Percentiles rank a stretch among this genome's conserved stretches.
phyloP scores from a whole-genome alignment of 139 green algal species.

The Ettlia oleoabundans region DNA sequence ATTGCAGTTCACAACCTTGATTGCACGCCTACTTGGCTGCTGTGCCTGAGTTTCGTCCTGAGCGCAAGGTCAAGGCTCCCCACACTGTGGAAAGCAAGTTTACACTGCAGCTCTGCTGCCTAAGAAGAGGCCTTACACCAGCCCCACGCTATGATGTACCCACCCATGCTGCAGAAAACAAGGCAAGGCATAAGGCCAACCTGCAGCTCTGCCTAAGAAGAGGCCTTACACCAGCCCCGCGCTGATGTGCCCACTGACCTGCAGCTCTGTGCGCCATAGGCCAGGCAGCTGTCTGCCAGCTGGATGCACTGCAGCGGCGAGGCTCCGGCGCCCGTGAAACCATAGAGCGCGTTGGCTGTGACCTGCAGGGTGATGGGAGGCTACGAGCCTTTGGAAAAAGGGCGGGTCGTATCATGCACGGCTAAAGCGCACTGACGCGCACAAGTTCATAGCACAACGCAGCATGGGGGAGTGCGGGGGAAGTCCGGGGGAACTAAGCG shows the following conservation, averaged over 20 bases:
- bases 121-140: not conserved
- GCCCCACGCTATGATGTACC: not conserved
- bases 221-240: not conserved
- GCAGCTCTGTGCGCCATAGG: slow-evolving; percentile 57
- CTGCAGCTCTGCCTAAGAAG: not conserved
- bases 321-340: slow-evolving; percentile 58
- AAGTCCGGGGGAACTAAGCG: no score
- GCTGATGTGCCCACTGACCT: not conserved
- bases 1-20: no score
- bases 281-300: slow-evolving; percentile 85
- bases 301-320: slow-evolving; percentile 76
- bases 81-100: not conserved
- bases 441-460: no score
- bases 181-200: not conserved
- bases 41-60: no score
- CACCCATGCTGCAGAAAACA: not conserved
- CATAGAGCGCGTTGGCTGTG: slow-evolving; percentile 84
- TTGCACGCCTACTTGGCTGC: no score
- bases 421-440: no score
- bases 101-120: not conserved
- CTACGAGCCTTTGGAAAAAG: no score
- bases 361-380: no score
- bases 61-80: no score
- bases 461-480: no score
- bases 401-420: no score